Evolutionary conservation across 495 filamentous ascomycete species (phyloP).

Genomic region (Xylaria intraflava): DNA sequence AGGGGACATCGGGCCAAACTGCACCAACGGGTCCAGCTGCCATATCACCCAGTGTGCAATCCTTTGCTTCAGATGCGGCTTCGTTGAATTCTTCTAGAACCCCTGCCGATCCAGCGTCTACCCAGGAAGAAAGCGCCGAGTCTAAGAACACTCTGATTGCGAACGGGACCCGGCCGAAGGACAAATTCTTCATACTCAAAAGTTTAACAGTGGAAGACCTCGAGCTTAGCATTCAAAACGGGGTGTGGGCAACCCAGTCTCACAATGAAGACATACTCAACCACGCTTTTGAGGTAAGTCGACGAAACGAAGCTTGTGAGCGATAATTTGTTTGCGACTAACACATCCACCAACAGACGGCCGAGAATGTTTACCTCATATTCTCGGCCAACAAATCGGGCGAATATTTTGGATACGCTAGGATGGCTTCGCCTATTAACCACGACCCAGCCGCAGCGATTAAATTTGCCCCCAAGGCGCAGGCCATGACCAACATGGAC

Average conservation of each 20-base stretch:
- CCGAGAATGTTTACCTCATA: slow-evolving; percentile 87
- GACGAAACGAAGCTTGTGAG: background rate
- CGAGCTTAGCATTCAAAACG: slow-evolving; percentile 78
- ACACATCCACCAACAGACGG: slow-evolving; percentile 42
- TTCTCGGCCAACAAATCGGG: slow-evolving; percentile 98
- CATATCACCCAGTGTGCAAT: slow-evolving; percentile 21
- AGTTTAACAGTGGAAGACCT: slow-evolving; percentile 93
- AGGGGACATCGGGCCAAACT: slow-evolving; percentile 42
- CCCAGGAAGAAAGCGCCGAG: slow-evolving; percentile 12
- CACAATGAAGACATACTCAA: slow-evolving; percentile 87
- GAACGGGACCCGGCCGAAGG: slow-evolving; percentile 36
- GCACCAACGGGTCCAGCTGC: slow-evolving; percentile 51
- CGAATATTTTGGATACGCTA: slow-evolving; percentile 93
- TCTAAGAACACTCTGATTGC: slow-evolving; percentile 8
- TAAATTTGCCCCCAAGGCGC: slow-evolving; percentile 54
- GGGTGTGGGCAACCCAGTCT: slow-evolving; percentile 89
- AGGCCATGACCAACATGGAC: slow-evolving; percentile 53
- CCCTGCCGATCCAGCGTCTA: slow-evolving; percentile 12
- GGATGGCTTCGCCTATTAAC: slow-evolving; percentile 81
- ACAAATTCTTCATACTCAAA: slow-evolving; percentile 89
- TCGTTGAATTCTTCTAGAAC: slow-evolving; percentile 16
- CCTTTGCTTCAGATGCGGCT: slow-evolving; percentile 8
- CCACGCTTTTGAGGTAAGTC: slow-evolving; percentile 71
- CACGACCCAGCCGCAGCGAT: slow-evolving; percentile 64
- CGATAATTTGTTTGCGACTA: slow-evolving; percentile 1